Evolutionary conservation across 2,329 filamentous ascomycete genomes (phyloP), one percentile per base, ranked within the genome.

Genomic region (Leptographium galeiforme): DNA sequence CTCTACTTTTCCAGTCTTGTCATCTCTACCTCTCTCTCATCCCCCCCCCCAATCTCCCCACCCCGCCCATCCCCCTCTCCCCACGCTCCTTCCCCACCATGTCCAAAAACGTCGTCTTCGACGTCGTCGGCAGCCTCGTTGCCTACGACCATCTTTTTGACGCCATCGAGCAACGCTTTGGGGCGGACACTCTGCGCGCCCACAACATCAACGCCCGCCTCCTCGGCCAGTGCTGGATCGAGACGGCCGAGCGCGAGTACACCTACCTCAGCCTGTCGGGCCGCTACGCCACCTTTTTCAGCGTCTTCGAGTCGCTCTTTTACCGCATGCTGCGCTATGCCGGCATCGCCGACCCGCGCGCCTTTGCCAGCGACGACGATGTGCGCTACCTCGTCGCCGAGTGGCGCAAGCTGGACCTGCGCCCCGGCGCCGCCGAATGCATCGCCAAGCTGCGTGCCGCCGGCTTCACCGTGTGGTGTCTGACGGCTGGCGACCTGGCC

Each of bases 391-490:
- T 69, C 40, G 61, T 71, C 18, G 61, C 61, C 19, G 63, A 63
- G 4, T 74, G 71, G 56, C 38, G 52, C 25, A 56, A 61, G 49
- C 58, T 67, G 0, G 38, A 62, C 40, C 55, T 69, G 30, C 56
- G 72, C 2, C 62, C 64, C 5, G 72, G 70, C 0, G 63, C 63
- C 1, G 63, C 61, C 34, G 67, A 72, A 51, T 68, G 67, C 53
- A 64, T 74, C 40, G 57, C 63, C 45, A 67, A 62, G 39, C 60
- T 79, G 46, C 62, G 71, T 6, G 63, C 62, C 0, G 65, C 62
- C 1, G 74, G 74, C 0, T 78, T 75, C 56, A 72, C 69, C 1
- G 68, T 78, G 3, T 78, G 75, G 74, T 70, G 67, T 51, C 64
- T 78, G 38, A 77, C 75, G 0, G 71, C 72, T 0, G 75, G 69